phyloP scores from a whole-genome alignment of 441 rosid genomes.

The Iberis amara region DNA sequence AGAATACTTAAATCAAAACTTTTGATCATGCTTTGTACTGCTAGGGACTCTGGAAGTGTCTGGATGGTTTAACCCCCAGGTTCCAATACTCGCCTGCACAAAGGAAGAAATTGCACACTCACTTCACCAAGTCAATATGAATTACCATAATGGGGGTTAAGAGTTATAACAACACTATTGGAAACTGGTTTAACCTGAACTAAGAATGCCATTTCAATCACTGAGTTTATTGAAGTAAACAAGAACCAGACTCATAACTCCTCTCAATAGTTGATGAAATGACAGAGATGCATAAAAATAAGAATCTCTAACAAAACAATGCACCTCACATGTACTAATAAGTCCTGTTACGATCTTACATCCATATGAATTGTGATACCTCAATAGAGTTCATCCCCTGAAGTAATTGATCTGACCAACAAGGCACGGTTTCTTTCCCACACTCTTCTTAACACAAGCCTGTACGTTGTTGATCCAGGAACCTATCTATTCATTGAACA shows the following conservation, averaged over 20 bases:
- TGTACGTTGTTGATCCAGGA: no score
- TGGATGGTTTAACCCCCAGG: no score
- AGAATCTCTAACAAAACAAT: neutral
- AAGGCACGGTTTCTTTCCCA: slow-evolving; percentile 93
- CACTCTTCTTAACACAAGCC: slow-evolving; percentile 63
- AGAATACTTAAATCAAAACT: no score
- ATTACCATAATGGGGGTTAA: no score
- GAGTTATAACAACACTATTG: no score
- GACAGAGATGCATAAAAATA: neutral
- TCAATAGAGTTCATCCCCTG: slow-evolving; percentile 89
- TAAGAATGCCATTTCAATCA: slow-evolving; percentile 92
- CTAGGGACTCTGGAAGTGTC: no score
- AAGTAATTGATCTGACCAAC: slow-evolving; percentile 89
- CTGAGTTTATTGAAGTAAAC: slow-evolving; percentile 87
- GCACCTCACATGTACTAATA: no score
- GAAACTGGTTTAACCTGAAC: slow-evolving; percentile 48
- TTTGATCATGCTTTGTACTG: no score
- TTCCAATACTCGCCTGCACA: no score
- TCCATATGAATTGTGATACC: slow-evolving; percentile 37
- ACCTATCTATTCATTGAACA: slow-evolving; percentile 14
- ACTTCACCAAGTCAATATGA: no score
- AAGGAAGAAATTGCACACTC: no score
- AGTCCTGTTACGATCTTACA: no score
- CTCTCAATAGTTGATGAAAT: slow-evolving; percentile 85
- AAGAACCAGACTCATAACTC: slow-evolving; percentile 91